A percentile compares a stretch with the other conserved stretches of the same genome.
These are phyloP conservation scores for Cutaneotrichosporon cyanovorans DNA, from an alignment of 1,284 basidiomycete species.

Conservation along the genomic window DNA sequence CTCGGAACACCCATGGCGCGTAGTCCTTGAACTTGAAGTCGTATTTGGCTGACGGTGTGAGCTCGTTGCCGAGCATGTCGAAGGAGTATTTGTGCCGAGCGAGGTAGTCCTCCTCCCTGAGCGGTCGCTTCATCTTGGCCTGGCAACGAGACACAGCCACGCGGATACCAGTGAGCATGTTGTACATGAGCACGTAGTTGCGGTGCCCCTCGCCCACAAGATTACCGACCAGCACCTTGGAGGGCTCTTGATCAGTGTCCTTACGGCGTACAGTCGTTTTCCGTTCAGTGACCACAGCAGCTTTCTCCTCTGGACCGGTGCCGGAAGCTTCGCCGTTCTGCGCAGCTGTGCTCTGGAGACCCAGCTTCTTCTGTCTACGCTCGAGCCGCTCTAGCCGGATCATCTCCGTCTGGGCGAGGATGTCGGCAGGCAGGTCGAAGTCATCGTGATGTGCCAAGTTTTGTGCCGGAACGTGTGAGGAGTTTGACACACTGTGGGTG, in stretches of 20 bases:
- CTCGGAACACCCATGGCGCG: slow-evolving; percentile 94
- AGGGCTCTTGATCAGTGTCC: slow-evolving; percentile 27
- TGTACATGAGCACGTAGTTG: slow-evolving; percentile 99
- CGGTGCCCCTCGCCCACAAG: slow-evolving; percentile 93
- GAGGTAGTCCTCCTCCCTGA: slow-evolving; percentile 79
- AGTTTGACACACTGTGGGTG: slow-evolving; percentile 8
- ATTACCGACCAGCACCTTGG: slow-evolving; percentile 77
- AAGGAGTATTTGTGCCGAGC: slow-evolving; percentile 94
- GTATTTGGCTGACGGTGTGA: slow-evolving; percentile 86
- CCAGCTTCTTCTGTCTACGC: slow-evolving; percentile 50
- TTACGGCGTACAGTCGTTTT: slow-evolving; percentile 3
- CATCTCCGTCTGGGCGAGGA: slow-evolving; percentile 71
- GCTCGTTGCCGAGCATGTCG: slow-evolving; percentile 97
- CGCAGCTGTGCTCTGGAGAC: slow-evolving; percentile 24
- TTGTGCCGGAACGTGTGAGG: not conserved
- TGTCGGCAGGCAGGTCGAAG: slow-evolving; percentile 49
- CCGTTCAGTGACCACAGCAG: slow-evolving; percentile 39
- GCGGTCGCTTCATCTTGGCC: slow-evolving; percentile 78
- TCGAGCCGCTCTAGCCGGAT: slow-evolving; percentile 66
- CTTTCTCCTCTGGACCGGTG: slow-evolving; percentile 4
- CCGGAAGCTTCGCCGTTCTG: not conserved
- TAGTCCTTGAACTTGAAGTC: slow-evolving; percentile 97
- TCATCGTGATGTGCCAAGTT: not conserved
- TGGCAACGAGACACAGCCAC: slow-evolving; percentile 93
- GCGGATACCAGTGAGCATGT: slow-evolving; percentile 97